Percentiles rank a stretch among this genome's conserved stretches.
Conservation (phyloP, 2,329 filamentous ascomycete species). For the Penicillium oxalicum region DNA sequence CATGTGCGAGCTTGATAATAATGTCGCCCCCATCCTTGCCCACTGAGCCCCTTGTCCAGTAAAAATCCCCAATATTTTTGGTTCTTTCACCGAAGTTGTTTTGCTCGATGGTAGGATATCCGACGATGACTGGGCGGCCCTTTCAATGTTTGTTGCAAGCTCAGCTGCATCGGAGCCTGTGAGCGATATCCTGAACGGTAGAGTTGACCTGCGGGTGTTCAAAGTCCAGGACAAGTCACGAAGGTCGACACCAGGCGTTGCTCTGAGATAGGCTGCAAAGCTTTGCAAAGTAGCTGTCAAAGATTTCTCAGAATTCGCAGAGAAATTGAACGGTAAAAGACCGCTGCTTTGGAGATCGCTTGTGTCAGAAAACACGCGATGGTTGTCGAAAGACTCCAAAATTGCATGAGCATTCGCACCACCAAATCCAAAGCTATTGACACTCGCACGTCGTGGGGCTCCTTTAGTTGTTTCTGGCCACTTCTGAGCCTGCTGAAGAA, state of each 20-base stretch:
- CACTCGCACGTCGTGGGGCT: constrained; percentile 30
- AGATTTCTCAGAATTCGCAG: constrained; percentile 17
- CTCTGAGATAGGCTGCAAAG: constrained; percentile 11
- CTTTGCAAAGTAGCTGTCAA: constrained; percentile 8
- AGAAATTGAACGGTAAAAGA: constrained; percentile 18
- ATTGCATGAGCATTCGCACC: constrained; percentile 37
- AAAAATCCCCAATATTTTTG: constrained; percentile 21
- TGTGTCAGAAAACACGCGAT: not conserved
- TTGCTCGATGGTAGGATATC: constrained; percentile 4
- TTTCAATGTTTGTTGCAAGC: constrained; percentile 8
- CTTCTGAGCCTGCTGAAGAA: constrained; percentile 14
- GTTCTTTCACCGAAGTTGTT: constrained; percentile 4
- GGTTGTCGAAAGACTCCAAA: constrained; percentile 27
- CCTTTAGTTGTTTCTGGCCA: constrained; percentile 22
- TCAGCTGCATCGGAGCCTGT: constrained; percentile 8
- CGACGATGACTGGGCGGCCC: not conserved
- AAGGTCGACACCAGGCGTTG: constrained; percentile 1
- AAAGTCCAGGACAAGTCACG: constrained; percentile 18
- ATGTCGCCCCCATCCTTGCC: constrained; percentile 24
- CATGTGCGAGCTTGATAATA: constrained; percentile 10
- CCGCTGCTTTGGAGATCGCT: not conserved
- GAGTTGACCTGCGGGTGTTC: constrained; percentile 17
- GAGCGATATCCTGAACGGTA: constrained; percentile 14
- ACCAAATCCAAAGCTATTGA: constrained; percentile 44
- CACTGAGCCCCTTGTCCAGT: constrained; percentile 32